Base-by-base conservation (phyloP, 768 basidiomycete genomes). In the Leucosporidium creatinivorum region DNA sequence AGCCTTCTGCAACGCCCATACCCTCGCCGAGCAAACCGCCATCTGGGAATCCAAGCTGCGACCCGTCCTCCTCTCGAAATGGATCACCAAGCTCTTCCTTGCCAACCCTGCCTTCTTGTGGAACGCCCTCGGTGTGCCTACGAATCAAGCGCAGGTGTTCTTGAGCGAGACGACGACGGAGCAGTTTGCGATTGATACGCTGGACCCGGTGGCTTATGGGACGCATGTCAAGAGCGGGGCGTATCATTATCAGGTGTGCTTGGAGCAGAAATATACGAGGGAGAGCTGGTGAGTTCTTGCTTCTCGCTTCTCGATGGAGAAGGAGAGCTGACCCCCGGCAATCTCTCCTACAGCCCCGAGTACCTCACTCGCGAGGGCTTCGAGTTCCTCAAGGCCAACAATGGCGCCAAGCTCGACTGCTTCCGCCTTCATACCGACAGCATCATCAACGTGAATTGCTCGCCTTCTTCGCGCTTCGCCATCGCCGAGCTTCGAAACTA, bases 381-480 rank as follows among this genome's bases (percentile, higher is more conserved):
- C 75, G 81, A 84, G 15, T 75, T 77, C 25, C 80, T 89, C 23
- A 83, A 82, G 73, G 77, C 81, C 19, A 79, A 84, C 64, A 78
- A 82, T 56, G 81, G 79, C 28, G 76, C 75, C 58, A 78, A 76
- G 23, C 76, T 84, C 48, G 82, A 86, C 64, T 79, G 82, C 0
- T 86, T 89, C 79, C 81, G 86, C 33, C 74, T 89, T 54, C 88
- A 89, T 76, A 89, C 88, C 0, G 86, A 88, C 70, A 84, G 85
- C 3, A 86, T 89, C 69, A 74, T 84, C 65, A 85, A 87, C 52
- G 67, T 68, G 23, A 21, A 66, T n/a, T 12, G 17, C 13, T 17
- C 39, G 39, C 2, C 39, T 44, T 44, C 15, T 44, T 17, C 39
- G 10, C 6, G 39, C 2, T 30, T 30, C 12, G 12, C 59, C 12